A percentile compares a stretch with the other conserved stretches of the same genome.
phyloP scores from a whole-genome alignment of 805 yeast genomes.

The Candida patagonica region DNA sequence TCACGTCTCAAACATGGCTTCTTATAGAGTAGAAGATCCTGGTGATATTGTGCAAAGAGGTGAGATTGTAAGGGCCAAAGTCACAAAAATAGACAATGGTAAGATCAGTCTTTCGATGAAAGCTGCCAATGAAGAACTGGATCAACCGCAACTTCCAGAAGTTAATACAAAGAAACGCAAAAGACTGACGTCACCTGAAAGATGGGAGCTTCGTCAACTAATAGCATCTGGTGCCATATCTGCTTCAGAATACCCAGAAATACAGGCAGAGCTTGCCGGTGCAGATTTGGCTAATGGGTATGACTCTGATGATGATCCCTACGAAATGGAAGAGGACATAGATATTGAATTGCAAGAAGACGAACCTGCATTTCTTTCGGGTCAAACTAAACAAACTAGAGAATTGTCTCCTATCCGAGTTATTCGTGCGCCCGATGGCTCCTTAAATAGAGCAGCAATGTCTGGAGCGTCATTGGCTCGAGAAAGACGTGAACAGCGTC shows the following conservation, averaged over 20 bases:
- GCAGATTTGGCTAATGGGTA: constrained; percentile 4
- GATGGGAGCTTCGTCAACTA: constrained; percentile 83
- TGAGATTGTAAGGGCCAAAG: constrained; percentile 59
- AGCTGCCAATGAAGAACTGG: constrained; percentile 36
- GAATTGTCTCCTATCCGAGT: constrained; percentile 44
- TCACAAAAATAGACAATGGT: constrained; percentile 36
- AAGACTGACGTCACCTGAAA: constrained; percentile 71
- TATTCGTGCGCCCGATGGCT: constrained; percentile 70
- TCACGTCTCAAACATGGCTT: constrained; percentile 60
- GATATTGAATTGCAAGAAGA: constrained; percentile 66
- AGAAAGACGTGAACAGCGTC: constrained; percentile 49
- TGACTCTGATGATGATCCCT: constrained; percentile 25
- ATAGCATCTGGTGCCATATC: constrained; percentile 69
- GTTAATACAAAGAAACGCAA: constrained; percentile 22
- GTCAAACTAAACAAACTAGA: constrained; percentile 35
- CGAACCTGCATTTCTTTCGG: constrained; percentile 65
- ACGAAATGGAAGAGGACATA: constrained; percentile 39
- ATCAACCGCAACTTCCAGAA: not conserved
- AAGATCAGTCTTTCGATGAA: constrained; percentile 56
- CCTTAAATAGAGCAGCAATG: constrained; percentile 65
- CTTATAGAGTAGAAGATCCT: constrained; percentile 47
- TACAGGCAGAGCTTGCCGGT: constrained; percentile 33
- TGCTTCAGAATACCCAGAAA: constrained; percentile 60
- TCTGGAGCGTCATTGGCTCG: constrained; percentile 61
- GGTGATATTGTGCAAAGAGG: constrained; percentile 45